Evolutionary conservation across 1,284 basidiomycete genomes (phyloP).

Genomic region (Inonotus obliquus): DNA sequence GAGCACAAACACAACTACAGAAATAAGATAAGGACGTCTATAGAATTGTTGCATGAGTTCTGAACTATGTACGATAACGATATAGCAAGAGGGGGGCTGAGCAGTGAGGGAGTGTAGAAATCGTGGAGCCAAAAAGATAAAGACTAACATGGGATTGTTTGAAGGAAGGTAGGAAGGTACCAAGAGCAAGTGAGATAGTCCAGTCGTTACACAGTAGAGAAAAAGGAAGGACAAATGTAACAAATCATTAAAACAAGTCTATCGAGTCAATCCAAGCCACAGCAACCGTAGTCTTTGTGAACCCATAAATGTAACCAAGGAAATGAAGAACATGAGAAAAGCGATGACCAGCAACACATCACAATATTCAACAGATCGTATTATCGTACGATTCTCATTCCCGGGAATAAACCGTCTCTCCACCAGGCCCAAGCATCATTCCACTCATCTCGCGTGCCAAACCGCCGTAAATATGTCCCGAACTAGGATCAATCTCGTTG

Average conservation of each 20-base stretch:
- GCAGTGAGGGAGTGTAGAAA: not conserved
- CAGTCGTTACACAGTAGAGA: not conserved
- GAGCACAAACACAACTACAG: too few species aligned
- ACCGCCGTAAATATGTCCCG: not conserved
- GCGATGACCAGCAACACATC: not conserved
- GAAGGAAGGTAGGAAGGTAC: not conserved
- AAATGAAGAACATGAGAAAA: not conserved
- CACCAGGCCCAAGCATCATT: constrained; percentile 9
- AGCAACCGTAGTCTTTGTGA: not conserved
- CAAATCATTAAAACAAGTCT: not conserved
- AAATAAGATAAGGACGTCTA: too few species aligned
- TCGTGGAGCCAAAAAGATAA: too few species aligned
- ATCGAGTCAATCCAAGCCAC: not conserved
- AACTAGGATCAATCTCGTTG: constrained; percentile 45
- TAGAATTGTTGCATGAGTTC: not conserved
- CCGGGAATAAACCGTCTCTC: constrained; percentile 2
- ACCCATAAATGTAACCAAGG: not conserved
- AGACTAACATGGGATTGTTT: too few species aligned
- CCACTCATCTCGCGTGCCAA: constrained; percentile 5
- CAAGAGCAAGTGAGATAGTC: not conserved
- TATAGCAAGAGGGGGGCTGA: not conserved
- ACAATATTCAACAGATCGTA: not conserved
- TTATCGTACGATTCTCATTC: not conserved
- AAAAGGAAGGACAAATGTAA: not conserved
- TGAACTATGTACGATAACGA: not conserved